Percentiles rank a stretch among this genome's conserved stretches.
These are phyloP conservation scores for Colletotrichum somersetense DNA, from an alignment of 2,329 filamentous ascomycete species.

Conservation along the genomic window DNA sequence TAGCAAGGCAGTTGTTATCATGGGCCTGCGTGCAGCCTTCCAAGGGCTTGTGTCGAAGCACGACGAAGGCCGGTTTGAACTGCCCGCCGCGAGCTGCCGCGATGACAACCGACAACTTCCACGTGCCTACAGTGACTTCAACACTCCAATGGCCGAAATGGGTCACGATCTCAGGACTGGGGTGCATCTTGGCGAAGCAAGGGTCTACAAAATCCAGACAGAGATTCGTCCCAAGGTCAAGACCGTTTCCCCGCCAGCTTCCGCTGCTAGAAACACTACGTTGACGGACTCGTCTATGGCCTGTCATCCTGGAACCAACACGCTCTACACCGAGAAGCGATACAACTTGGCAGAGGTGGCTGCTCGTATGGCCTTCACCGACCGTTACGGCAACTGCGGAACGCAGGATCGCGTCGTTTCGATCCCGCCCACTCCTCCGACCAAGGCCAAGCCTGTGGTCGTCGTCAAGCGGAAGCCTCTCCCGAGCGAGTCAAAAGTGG, in stretches of 20 bases:
- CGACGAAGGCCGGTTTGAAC: no score
- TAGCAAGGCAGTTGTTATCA: fast-evolving
- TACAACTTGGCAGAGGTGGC: neutral
- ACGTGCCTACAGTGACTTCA: neutral
- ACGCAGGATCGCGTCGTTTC: no score
- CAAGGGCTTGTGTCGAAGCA: neutral
- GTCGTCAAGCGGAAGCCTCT: neutral
- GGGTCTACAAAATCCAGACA: neutral
- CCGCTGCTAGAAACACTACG: neutral
- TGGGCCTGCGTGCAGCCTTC: neutral
- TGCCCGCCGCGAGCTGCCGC: no score
- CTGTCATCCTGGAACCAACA: fast-evolving
- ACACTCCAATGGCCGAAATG: neutral
- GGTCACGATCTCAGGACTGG: neutral
- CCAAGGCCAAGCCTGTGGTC: neutral
- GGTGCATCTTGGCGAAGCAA: no score
- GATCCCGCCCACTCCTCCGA: no score
- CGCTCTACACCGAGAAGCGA: no score
- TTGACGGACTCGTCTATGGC: fast-evolving
- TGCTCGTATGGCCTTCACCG: neutral
- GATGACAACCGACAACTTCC: neutral
- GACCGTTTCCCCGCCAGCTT: no score
- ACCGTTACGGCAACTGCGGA: neutral
- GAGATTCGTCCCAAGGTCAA: neutral
- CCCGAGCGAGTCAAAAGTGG: neutral